Evolutionary conservation across 129 eudicot genomes (phyloP).

Genomic region (Flaveria brownii): DNA sequence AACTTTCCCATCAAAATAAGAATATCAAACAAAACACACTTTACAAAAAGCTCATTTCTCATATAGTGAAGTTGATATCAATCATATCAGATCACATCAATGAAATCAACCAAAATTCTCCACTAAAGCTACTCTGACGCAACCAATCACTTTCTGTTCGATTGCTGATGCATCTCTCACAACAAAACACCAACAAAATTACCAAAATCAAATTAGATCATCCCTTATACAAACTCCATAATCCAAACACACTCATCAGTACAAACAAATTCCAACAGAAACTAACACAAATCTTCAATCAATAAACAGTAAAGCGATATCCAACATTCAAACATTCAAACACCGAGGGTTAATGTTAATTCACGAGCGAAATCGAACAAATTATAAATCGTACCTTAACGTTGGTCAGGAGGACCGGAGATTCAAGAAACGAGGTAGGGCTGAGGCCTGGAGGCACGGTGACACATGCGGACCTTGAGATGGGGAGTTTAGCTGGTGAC

Average conservation of each 20-base stretch:
- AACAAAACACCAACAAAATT: constrained; percentile 8
- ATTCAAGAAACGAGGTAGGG: constrained; percentile 94
- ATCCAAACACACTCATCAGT: background rate
- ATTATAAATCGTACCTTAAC: constrained; percentile 51
- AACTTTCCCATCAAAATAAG: constrained; percentile 25
- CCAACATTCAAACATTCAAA: background rate
- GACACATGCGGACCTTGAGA: constrained; percentile 71
- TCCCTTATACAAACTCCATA: background rate
- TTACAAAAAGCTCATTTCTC: constrained; percentile 39
- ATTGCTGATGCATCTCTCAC: constrained; percentile 25
- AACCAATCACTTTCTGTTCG: constrained; percentile 26
- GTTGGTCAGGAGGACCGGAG: constrained; percentile 90
- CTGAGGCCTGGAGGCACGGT: constrained; percentile 88
- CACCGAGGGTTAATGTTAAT: constrained; percentile 6
- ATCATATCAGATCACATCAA: constrained; percentile 35
- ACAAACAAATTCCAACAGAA: background rate
- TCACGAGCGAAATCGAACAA: background rate
- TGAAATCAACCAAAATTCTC: constrained; percentile 39
- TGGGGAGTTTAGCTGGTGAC: constrained; percentile 98
- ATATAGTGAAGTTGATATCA: constrained; percentile 29
- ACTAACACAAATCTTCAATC: constrained; percentile 10
- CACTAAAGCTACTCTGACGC: constrained; percentile 32
- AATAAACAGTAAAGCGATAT: constrained; percentile 13
- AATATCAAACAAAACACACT: constrained; percentile 45
- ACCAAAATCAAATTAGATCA: background rate